phyloP scores from a whole-genome alignment of 805 yeast species.

The Wickerhamiella azyma region DNA sequence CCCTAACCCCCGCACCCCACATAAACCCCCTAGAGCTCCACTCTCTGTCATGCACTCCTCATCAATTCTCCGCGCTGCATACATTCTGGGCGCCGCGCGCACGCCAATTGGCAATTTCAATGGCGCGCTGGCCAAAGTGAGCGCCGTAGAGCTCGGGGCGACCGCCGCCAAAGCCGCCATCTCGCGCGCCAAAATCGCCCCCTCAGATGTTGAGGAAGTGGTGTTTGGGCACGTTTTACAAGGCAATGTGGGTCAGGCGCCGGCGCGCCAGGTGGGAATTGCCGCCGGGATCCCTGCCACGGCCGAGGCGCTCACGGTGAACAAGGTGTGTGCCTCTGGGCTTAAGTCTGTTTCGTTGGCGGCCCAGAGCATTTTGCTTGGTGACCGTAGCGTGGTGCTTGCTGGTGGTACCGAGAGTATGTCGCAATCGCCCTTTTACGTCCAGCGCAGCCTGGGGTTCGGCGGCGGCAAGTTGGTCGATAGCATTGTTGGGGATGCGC shows the following conservation, averaged over 20 bases:
- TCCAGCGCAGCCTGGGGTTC: slow-evolving; percentile 50
- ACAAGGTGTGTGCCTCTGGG: slow-evolving; percentile 95
- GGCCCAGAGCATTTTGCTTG: slow-evolving; percentile 73
- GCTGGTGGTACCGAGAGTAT: slow-evolving; percentile 96
- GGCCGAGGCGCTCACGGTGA: slow-evolving; percentile 76
- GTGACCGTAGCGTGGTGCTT: slow-evolving; percentile 73
- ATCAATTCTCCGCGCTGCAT: slow-evolving; percentile 31
- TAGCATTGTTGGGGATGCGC: slow-evolving; percentile 61
- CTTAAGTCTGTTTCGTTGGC: slow-evolving; percentile 78
- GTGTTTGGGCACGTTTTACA: slow-evolving; percentile 82
- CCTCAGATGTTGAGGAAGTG: slow-evolving; percentile 62
- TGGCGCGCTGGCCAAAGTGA: slow-evolving; percentile 56
- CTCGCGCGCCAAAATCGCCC: slow-evolving; percentile 53
- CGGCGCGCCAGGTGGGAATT: slow-evolving; percentile 91
- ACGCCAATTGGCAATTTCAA: slow-evolving; percentile 93
- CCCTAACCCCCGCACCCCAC: slow-evolving; percentile 5
- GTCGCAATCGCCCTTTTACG: slow-evolving; percentile 86
- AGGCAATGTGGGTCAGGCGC: slow-evolving; percentile 90
- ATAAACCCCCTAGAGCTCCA: not conserved
- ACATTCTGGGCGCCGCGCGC: slow-evolving; percentile 78
- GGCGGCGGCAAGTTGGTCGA: slow-evolving; percentile 46
- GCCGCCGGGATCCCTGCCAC: slow-evolving; percentile 71
- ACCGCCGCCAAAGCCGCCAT: slow-evolving; percentile 44
- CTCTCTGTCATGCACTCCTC: not conserved
- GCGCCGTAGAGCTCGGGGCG: slow-evolving; percentile 10